Percentiles rank a stretch among this genome's conserved stretches.
phyloP scores from a whole-genome alignment of 148 eudicot species.

The Vaccinium darrowii region DNA sequence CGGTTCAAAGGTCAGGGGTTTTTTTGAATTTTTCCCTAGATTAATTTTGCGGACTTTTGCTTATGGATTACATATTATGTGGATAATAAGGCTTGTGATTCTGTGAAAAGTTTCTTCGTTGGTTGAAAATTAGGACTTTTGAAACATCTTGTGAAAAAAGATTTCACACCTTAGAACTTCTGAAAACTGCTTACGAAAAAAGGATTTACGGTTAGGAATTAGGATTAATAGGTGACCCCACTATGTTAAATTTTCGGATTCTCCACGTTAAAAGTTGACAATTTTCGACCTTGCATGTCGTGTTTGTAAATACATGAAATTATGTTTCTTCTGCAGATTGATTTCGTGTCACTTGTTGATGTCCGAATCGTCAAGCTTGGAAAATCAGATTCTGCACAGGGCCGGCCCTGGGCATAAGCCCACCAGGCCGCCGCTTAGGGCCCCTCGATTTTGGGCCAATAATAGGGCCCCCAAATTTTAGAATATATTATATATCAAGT shows the following conservation, averaged over 20 bases:
- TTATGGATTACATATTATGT: background rate
- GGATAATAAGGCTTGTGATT: background rate
- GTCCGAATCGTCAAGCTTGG: constrained; percentile 58
- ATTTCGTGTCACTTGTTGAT: constrained; percentile 66
- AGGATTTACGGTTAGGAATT: background rate
- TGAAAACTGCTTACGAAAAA: background rate
- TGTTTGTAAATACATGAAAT: background rate
- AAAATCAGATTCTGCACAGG: constrained; percentile 27
- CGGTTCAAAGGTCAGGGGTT: no score
- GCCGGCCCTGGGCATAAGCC: no score
- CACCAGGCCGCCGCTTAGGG: no score
- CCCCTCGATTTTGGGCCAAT: no score
- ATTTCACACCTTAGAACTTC: background rate
- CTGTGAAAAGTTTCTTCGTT: background rate
- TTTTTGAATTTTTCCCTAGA: no score
- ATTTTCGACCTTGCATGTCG: background rate
- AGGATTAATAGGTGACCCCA: background rate
- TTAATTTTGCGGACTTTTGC: background rate
- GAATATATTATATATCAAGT: no score
- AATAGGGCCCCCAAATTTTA: no score
- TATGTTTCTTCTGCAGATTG: constrained; percentile 49
- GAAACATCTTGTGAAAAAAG: background rate
- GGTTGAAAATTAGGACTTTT: background rate
- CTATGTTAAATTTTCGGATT: background rate
- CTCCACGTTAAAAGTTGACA: background rate